Evolutionary conservation across 441 rosid genomes (phyloP), one percentile per base, ranked within the genome.

Genomic region (Croton laevigatus): DNA sequence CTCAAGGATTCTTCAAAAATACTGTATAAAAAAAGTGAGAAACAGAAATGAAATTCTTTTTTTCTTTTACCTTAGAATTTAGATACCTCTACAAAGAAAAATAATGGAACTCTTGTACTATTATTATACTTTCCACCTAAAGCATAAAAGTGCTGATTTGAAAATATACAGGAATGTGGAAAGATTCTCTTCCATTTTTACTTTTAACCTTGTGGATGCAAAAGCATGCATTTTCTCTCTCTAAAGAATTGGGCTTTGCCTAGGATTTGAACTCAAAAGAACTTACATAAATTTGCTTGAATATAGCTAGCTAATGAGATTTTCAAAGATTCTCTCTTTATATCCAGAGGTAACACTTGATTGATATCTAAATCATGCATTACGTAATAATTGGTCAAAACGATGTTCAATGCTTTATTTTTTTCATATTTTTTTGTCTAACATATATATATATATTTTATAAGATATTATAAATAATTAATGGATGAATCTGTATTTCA

Each of bases 321-420:
- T 62, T 22, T 27, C 51, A 38, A 40, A 34, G 19, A n/a, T 62
- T 22, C 7, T 3, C 3, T 58, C 38, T 22, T 36, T 34, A 13
- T 22, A 0, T 45, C 45, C 14, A 12, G 14, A 63, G 32, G 32
- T 8, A 44, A 6, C 20, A 7, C n/a, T 2, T 44, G 37, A 27
- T 23, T 27, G 27, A 1, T 66, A 37, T 19, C 19, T 13, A 14
- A 3, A 12, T 44, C 49, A 38, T 53, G 70, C 61, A 36, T n/a
- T 37, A 54, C 11, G 16, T 37, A 19, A 66, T 66, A 19, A 66
- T 52, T 66, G 59, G 27, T 52, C 60, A 46, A 64, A 32, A 46
- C 27, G 46, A 44, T 32, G 22, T 65, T 16, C 16, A 49, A 14
- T 16, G 12, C 12, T n/a, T 22, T 13, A 9, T 20, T 8, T 2